Evolutionary conservation across 257 asterid genomes (phyloP), one percentile per base, ranked within the genome.

Genomic region (Salvia miltiorrhiza): DNA sequence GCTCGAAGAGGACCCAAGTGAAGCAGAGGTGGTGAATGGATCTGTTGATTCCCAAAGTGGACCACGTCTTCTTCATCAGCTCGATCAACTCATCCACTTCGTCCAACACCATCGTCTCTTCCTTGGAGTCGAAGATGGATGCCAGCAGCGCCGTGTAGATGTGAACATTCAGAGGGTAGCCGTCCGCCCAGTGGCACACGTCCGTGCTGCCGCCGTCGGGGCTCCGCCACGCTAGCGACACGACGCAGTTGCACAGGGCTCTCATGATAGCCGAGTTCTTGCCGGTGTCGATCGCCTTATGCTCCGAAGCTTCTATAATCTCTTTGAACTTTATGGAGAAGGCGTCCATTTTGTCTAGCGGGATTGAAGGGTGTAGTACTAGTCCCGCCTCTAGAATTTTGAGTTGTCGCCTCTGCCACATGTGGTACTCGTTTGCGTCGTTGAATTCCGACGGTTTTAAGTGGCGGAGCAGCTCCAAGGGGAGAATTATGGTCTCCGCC

Each of bases 401-500:
- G 2, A 90, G 70, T 33, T 85, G 95, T 0, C 95, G 88, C 50
- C 72, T 78, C 40, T 90, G 96, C 96, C 96, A 90, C 19, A 81
- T 47, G 77, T 87, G 93, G 81, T 87, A 90, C 61, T 87, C 96
- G 1, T 77, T 76, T 5, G 85, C 72, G 59, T 86, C 84, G 33
- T 62, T 75, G 79, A 87, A 90, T 43, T 90, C 96, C 0, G 93
- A 85, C 4, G 96, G 96, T 64, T 80, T 89, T 16, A 85, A 67
- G 47, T 90, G 90, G 57, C 87, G 93, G 3, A 90, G 74, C 1
- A 89, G 85, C 83, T 89, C 96, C 0, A 89, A 69, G 1, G 96
- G 96, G 20, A 89, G 87, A 83, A 89, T 84, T 14, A 89, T 84
- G 19, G 92, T 85, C 84, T 89, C 96, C 5, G 90, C 90, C 0